Conservation (phyloP, 768 basidiomycete species). For the Strobilomyces dryophilus region DNA sequence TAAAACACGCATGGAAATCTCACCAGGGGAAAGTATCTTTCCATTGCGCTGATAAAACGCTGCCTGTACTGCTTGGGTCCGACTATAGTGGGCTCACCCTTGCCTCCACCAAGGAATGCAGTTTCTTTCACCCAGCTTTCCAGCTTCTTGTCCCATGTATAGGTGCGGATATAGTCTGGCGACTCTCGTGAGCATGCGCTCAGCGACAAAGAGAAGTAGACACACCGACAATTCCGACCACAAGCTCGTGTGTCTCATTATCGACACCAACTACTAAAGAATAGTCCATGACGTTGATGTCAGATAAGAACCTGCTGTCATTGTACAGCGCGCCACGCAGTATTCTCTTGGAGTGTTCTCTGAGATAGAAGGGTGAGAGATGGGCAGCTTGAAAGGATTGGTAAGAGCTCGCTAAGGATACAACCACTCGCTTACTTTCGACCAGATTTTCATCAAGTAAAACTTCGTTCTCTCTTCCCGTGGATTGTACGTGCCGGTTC, state of each 20-base stretch:
- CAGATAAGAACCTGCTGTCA: conserved; percentile 91
- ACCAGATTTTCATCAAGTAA: conserved; percentile 95
- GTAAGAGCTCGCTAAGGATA: neutral
- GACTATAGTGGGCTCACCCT: conserved; percentile 93
- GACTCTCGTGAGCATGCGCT: conserved; percentile 2
- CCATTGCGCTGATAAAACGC: conserved; percentile 83
- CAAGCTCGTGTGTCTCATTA: conserved; percentile 80
- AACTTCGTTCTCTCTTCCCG: conserved; percentile 89
- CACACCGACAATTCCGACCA: conserved; percentile 94
- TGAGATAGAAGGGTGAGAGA: conserved; percentile 85
- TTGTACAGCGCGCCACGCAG: conserved; percentile 87
- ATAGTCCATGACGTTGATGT: conserved; percentile 97
- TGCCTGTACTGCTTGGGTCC: conserved; percentile 94
- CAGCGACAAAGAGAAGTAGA: conserved; percentile 9
- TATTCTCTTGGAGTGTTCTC: conserved; percentile 95
- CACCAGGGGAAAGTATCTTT: conserved; percentile 84
- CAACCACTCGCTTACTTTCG: conserved; percentile 52
- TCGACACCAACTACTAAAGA: conserved; percentile 97
- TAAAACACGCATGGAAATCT: conserved; percentile 20
- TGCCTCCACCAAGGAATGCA: conserved; percentile 75
- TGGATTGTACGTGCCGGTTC: conserved; percentile 89
- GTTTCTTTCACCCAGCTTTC: conserved; percentile 99
- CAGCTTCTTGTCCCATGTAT: conserved; percentile 97
- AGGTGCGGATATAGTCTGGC: conserved; percentile 89
- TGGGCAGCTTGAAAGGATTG: conserved; percentile 59